phyloP scores from a whole-genome alignment of 345 rosid species.

The Populus euphratica region DNA sequence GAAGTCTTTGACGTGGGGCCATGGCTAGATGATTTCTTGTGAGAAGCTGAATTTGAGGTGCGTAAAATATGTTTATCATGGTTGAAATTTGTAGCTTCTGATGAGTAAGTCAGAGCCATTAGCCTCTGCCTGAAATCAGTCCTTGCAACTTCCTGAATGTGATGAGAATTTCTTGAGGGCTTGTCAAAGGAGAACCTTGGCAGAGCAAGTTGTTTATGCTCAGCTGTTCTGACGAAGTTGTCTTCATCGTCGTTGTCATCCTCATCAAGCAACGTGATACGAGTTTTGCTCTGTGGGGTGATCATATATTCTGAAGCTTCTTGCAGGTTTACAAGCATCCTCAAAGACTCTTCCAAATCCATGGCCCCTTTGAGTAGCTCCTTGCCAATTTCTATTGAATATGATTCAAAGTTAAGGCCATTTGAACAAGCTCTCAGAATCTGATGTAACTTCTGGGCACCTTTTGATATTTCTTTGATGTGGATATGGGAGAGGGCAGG shows the following conservation, averaged over 20 bases:
- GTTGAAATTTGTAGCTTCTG: constrained; percentile 27
- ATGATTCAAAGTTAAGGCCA: constrained; percentile 56
- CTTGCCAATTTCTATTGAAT: constrained; percentile 70
- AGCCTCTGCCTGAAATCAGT: constrained; percentile 47
- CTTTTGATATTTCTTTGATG: constrained; percentile 71
- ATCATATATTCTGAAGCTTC: constrained; percentile 57
- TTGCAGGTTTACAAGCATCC: constrained; percentile 76
- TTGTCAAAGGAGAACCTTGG: constrained; percentile 56
- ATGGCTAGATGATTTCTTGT: constrained; percentile 35
- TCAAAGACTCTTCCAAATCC: constrained; percentile 74
- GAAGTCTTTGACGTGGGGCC: constrained; percentile 18
- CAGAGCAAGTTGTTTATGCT: constrained; percentile 41
- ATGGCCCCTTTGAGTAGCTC: constrained; percentile 71
- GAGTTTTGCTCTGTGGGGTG: constrained; percentile 42
- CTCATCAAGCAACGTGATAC: constrained; percentile 67
- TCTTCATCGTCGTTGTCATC: constrained; percentile 40
- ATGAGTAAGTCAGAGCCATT: constrained; percentile 41
- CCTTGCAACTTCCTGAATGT: constrained; percentile 40
- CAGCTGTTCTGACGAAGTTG: constrained; percentile 2
- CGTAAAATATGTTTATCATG: constrained; percentile 19
- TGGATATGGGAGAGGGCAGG: constrained; percentile 61
- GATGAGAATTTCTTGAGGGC: constrained; percentile 27
- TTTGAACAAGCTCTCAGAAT: constrained; percentile 67
- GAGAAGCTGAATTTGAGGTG: constrained; percentile 35
- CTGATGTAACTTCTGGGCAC: constrained; percentile 68